Base-by-base conservation (phyloP, 345 rosid species). In the Viola odorata region DNA sequence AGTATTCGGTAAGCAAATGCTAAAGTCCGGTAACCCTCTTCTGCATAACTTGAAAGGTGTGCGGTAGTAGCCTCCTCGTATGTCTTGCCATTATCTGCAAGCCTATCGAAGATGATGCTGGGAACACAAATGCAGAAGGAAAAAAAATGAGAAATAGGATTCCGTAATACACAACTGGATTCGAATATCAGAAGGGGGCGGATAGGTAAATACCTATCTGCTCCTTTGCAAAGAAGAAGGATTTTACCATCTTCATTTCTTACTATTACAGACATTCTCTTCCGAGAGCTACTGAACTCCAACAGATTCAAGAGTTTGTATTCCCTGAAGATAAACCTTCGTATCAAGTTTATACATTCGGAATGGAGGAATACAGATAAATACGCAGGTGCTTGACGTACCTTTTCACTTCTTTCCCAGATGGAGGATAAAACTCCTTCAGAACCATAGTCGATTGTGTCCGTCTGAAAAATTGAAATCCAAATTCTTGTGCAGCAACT, bases 261-360 rank as follows among this genome's bases (percentile, higher is more conserved):
- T 47, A 90, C 74, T 58, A 90, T 80, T 45, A 81, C 96, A 11
- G 96, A 87, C 91, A 90, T 90, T 75, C 96, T 81, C 79, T 87
- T 90, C 49, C 96, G 70, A 6, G 79, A 72, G 67, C 95, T 89
- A 14, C 70, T 79, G 74, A 86, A 89, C 65, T 89, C 92, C 76
- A 90, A 67, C 51, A 90, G 50, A 67, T 90, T 78, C 13, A 87
- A 64, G 6, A 90, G 72, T 62, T 87, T 87, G 79, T 83, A 89
- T 62, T 81, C 85, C 76, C 91, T 88, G 80, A 57, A 80, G 49
- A 58, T 60, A 48, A 48, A 47, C 39, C 69, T 57, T 52, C 51
- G 37, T 42, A 37, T 47, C 41, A 61, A 50, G 16, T 55, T 54
- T 37, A 50, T 7, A 37, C 8, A 3, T 37, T 36, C 6, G 3